Evolutionary conservation across 2,329 filamentous ascomycete genomes (phyloP), one percentile per base, ranked within the genome.

Genomic region (Fusarium subglutinans): DNA sequence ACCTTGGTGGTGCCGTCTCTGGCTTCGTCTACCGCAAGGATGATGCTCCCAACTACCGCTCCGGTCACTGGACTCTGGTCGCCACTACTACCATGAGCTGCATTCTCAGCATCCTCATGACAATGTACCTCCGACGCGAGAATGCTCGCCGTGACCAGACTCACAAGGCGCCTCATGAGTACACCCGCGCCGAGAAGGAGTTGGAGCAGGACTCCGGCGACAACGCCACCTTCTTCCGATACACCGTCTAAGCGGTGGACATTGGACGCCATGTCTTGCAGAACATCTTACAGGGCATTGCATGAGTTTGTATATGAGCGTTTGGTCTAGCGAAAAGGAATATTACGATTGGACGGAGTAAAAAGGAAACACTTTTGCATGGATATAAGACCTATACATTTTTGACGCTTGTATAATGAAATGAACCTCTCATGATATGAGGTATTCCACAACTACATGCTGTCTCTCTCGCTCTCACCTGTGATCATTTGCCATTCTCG

Each of bases 21-120:
- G 81, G 80, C 51, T 83, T 82, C 63, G 76, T 82, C 58, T 80
- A 81, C 75, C 80, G 78, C 65, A 74, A 76, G 68, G 69, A 77
- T 35, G 87, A 90, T 40, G 86, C 81, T 2, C 88, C 88, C 5
- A 83, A 88, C 40, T 92, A 89, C 79, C 81, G 89, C 55, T 84
- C 85, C 37, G 90, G 90, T 14, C 90, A 92, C 76, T 87, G 87
- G 2, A 84, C 89, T 12, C 90, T 90, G 5, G 79, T 91, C 43
- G 84, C 83, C 9, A 82, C 91, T 69, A 88, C 90, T 5, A 85
- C 82, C 71, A 87, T 90, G 84, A 85, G 86, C 24, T 83, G 86
- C 66, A 64, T 84, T 55, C 82, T 91, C 18, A 87, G 84, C 48
- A 78, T 85, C 50, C 82, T 87, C 76, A 91, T 91, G 89, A 88